Base-by-base conservation (phyloP, 2,329 filamentous ascomycete species). In the Neonectria sp. region DNA sequence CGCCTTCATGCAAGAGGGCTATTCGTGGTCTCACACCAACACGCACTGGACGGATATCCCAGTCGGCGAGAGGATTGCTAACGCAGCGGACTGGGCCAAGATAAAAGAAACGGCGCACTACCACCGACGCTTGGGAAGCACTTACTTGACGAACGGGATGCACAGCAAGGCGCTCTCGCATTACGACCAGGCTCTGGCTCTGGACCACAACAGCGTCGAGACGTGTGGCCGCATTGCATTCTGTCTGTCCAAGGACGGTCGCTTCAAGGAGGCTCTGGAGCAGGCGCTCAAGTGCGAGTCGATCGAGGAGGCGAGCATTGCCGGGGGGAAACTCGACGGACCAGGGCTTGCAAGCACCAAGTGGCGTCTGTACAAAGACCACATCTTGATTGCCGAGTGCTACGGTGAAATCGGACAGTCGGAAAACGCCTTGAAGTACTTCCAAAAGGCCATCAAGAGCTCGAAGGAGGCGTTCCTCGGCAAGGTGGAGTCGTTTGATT, bases 361-460 rank as follows among this genome's bases (percentile, higher is more conserved):
- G 60, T 83, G 81, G 82, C 76, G 82, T 2, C 70, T 84, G 1
- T 84, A 84, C 69, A 81, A 82, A 56, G 80, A 83, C 24, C 80
- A 82, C 33, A 75, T 79, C 11, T 73, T 83, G 24, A 78, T 82
- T 11, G 82, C 81, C 1, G 73, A 75, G 17, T 82, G 81, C 65
- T 79, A 80, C 67, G 78, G 78, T 25, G 76, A 77, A 12, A 74
- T 79, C 21, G 76, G 72, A 3, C 73, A 80, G 3, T 65, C 78
- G 1, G 79, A 82, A 6, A 70, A 75, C 15, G 73, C 82, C 0
- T 70, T 83, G 2, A 67, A 69, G 3, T 83, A 83, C 63, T 84
- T 78, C 45, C 73, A 74, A 45, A 81, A 81, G 46, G 80, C 81
- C 9, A 80, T 82, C 21, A 59, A 72, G 37, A 78, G 76, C 25